A percentile compares a stretch with the other conserved stretches of the same genome.
Evolutionary conservation across 83 land plant species (phyloP).

Genomic region (Isoetes engelmannii): DNA sequence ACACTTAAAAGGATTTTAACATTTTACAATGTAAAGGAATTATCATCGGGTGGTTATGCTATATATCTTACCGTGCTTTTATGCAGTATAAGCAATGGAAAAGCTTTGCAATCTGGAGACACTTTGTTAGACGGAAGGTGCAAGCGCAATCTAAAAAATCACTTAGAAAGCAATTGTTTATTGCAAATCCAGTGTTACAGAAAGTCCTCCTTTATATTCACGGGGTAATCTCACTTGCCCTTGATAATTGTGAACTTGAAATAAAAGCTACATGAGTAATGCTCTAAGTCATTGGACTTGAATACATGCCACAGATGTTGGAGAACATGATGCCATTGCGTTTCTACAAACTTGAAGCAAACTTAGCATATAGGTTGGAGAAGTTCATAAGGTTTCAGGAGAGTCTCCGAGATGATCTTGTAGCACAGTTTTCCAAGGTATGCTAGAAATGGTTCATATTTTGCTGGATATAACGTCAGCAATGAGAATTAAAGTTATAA

Average conservation of each 20-base stretch:
- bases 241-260: background rate
- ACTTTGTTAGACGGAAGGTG: conserved; percentile 23
- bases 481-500: no score
- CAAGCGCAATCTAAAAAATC: background rate
- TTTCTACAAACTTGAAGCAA: conserved; percentile 14
- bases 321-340: conserved; percentile 4
- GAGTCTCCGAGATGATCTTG: background rate
- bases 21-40: background rate
- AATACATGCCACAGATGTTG: conserved; percentile 10
- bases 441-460: background rate
- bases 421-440: conserved; percentile 12
- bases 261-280: background rate
- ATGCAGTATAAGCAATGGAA: conserved; percentile 32
- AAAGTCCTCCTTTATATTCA: conserved; percentile 19
- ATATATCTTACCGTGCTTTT: background rate
- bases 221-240: conserved; percentile 8
- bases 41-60: background rate
- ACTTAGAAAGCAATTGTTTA: conserved; percentile 18
- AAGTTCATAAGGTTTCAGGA: conserved; percentile 13
- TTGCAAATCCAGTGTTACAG: conserved; percentile 16
- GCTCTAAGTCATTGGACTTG: background rate
- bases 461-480: background rate
- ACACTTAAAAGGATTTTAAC: background rate
- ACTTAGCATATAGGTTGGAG: conserved; percentile 6
- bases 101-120: conserved; percentile 32